These are phyloP conservation scores for Coprinellus micaceus DNA, from an alignment of 768 basidiomycete genomes.

Conservation along the genomic window DNA sequence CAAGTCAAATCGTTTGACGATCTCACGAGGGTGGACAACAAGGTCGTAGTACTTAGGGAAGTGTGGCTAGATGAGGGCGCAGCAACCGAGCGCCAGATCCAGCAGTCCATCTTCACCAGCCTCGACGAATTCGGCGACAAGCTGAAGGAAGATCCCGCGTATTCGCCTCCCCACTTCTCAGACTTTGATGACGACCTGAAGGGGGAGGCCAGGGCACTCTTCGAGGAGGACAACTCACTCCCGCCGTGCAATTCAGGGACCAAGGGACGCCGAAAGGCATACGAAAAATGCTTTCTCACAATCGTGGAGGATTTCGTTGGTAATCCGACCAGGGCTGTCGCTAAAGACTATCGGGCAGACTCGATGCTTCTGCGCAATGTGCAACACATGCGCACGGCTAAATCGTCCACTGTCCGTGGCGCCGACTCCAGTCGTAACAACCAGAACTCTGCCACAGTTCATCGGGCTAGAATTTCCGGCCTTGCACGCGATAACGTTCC, in stretches of 20 bases:
- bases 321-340: not conserved
- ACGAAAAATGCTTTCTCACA: not conserved
- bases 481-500: too few species aligned
- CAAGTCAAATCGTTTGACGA: not conserved
- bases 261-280: not conserved
- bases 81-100: constrained; percentile 13
- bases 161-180: not conserved
- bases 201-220: not conserved
- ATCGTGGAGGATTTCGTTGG: not conserved
- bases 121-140: not conserved
- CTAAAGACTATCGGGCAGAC: not conserved
- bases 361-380: not conserved
- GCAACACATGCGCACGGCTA: too few species aligned
- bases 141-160: not conserved
- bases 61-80: constrained; percentile 15
- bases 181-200: not conserved
- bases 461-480: too few species aligned
- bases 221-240: not conserved
- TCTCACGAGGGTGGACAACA: not conserved
- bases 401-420: too few species aligned
- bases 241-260: too few species aligned
- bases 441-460: too few species aligned
- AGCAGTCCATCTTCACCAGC: constrained; percentile 11
- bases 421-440: too few species aligned
- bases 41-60: constrained; percentile 15